phyloP scores from a whole-genome alignment of 2,329 filamentous ascomycete genomes.

The Pseudogymnoascus sp. region DNA sequence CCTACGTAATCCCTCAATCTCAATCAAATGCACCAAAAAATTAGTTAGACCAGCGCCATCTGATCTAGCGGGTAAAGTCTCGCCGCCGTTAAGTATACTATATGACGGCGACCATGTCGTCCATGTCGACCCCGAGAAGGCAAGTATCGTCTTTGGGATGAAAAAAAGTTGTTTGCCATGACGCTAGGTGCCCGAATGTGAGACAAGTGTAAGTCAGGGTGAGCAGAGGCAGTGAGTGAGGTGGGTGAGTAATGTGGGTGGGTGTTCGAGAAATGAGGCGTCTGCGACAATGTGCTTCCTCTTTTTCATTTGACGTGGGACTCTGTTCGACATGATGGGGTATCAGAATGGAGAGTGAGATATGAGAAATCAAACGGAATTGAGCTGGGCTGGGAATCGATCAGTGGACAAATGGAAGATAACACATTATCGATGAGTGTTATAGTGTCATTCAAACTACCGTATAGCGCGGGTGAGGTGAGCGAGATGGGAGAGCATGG shows the following conservation, averaged over 20 bases:
- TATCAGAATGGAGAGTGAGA: too few species aligned
- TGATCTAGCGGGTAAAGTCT: not conserved
- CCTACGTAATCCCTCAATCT: constrained; percentile 2
- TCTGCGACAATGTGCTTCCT: too few species aligned
- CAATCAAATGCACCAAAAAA: not conserved
- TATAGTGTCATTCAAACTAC: too few species aligned
- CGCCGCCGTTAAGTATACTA: not conserved
- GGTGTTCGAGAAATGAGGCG: too few species aligned
- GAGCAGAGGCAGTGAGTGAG: not conserved
- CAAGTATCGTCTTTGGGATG: not conserved
- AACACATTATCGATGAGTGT: too few species aligned
- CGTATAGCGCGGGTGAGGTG: not conserved
- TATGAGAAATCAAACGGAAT: too few species aligned
- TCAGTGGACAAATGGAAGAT: too few species aligned
- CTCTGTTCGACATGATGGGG: too few species aligned
- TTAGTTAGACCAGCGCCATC: not conserved
- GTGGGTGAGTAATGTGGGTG: not conserved
- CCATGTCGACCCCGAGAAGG: constrained; percentile 32
- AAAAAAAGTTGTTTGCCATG: not conserved
- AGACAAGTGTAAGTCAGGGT: constrained; percentile 1
- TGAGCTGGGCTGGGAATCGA: too few species aligned
- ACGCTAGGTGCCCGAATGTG: not conserved
- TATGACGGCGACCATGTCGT: constrained; percentile 39
- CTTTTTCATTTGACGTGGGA: too few species aligned
- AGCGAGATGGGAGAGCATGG: not conserved